Base-by-base conservation (phyloP, 169 alveolate genomes). In the Plasmodium reichenowi region DNA sequence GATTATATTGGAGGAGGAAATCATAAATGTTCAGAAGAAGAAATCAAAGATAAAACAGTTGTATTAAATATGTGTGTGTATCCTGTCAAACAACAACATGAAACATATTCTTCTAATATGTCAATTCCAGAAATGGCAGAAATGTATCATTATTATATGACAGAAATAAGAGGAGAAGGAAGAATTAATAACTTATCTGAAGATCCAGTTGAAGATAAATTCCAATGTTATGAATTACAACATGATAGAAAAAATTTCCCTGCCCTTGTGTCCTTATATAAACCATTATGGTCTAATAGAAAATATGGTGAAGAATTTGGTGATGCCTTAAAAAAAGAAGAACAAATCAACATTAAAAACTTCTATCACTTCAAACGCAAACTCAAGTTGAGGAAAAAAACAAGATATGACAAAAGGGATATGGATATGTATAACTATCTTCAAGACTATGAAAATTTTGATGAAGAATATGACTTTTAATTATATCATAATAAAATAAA, bases 251-350 rank as follows among this genome's bases (percentile, higher is more conserved):
- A 88, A 38, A 90, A 94, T 62, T 94, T 94, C 58, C 95, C 96
- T 12, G 72, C 95, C 2, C 60, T 94, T 45, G 72, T 75, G 50
- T 91, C 95, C 2, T 86, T 93, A 50, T 94, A 94, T 85, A 74
- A 80, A 38, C 96, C 96, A 0, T 38, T 94, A n/a, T 94, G 96
- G 96, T 45, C 95, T 3, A 88, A 94, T 74, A 85, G 92, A 17
- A 94, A 91, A 76, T 94, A 76, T 62, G 96, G 96, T 17, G 93
- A 93, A 24, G 96, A 94, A 70, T 94, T 94, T 78, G 96, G 96
- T 5, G 95, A 94, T 85, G 96, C 96, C 62, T 45, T 92, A 20
- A 56, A 75, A 50, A 54, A 45, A 15, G 89, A 85, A 3, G 93
- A 94, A 50, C 78, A 88, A 64, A n/a, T 71, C 10, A 72, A 50